phyloP scores from a whole-genome alignment of 2,329 filamentous ascomycete genomes.

The Diaporthe sp. region DNA sequence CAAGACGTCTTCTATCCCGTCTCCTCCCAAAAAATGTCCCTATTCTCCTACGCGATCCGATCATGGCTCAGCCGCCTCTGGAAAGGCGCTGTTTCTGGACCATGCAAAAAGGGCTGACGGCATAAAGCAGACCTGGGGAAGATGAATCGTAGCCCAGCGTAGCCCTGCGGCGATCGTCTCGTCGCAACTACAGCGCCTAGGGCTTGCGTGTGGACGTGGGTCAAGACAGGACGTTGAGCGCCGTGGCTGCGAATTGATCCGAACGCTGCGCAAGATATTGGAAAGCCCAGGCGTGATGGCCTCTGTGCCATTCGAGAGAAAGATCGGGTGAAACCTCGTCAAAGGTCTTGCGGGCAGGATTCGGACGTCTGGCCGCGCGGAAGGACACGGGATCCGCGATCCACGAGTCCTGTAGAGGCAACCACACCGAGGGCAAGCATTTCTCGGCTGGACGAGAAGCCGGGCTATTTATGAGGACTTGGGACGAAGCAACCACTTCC shows the following conservation, averaged over 20 bases:
- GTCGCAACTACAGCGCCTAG: constrained; percentile 21
- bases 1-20: constrained; percentile 9
- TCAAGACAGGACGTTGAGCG: constrained; percentile 25
- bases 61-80: constrained; percentile 1
- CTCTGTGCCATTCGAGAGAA: constrained; percentile 1
- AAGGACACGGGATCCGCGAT: constrained; percentile 11
- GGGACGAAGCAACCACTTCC: constrained; percentile 25
- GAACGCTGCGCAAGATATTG: constrained; percentile 21
- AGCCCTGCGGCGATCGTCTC: constrained; percentile 19
- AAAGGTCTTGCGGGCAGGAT: background rate
- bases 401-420: constrained; percentile 7
- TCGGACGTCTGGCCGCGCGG: constrained; percentile 19
- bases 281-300: constrained; percentile 26
- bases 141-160: constrained; percentile 20
- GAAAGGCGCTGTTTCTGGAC: constrained; percentile 13
- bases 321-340: constrained; percentile 34
- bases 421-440: constrained; percentile 10
- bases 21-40: background rate
- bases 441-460: constrained; percentile 12
- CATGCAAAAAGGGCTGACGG: constrained; percentile 9
- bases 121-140: constrained; percentile 21
- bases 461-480: constrained; percentile 1
- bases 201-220: constrained; percentile 7
- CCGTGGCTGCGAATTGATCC: constrained; percentile 14
- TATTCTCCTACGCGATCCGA: constrained; percentile 20